Conservation (phyloP, 179 eudicot genomes). For the Beta lomatogona region DNA sequence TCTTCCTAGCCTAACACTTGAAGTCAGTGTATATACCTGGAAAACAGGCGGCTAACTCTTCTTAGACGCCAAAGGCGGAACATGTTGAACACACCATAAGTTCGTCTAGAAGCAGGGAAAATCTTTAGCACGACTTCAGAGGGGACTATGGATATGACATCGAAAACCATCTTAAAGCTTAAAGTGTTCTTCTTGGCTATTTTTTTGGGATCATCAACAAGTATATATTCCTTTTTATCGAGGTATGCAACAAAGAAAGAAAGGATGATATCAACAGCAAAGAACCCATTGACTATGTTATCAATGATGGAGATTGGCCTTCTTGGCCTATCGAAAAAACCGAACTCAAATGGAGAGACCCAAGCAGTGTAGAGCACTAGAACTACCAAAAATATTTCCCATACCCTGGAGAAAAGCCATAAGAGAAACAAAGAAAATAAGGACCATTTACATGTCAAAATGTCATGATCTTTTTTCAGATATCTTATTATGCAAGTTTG, state of each 20-base stretch:
- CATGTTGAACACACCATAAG: slow-evolving; percentile 82
- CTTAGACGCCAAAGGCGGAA: slow-evolving; percentile 96
- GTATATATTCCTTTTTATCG: slow-evolving; percentile 63
- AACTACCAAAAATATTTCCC: slow-evolving; percentile 75
- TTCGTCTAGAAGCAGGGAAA: slow-evolving; percentile 41
- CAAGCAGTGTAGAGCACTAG: slow-evolving; percentile 91
- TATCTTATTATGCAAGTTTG: not conserved
- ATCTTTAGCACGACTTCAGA: slow-evolving; percentile 65
- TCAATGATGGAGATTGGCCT: slow-evolving; percentile 58
- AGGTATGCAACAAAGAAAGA: slow-evolving; percentile 92
- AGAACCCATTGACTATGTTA: slow-evolving; percentile 82
- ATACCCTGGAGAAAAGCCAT: slow-evolving; percentile 51
- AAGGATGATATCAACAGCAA: slow-evolving; percentile 67
- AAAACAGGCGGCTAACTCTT: slow-evolving; percentile 72
- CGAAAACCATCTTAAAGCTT: slow-evolving; percentile 62
- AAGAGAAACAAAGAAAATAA: not conserved
- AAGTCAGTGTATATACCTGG: slow-evolving; percentile 45
- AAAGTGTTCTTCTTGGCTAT: slow-evolving; percentile 74
- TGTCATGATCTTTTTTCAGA: not conserved
- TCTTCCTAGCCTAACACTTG: not conserved
- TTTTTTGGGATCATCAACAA: slow-evolving; percentile 62
- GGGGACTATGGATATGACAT: slow-evolving; percentile 78
- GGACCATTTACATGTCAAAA: not conserved
- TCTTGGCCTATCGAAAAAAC: slow-evolving; percentile 58
- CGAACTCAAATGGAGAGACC: slow-evolving; percentile 96